A percentile compares a stretch with the other conserved stretches of the same genome.
Conservation (phyloP, 129 eudicot species). For the Saposhnikovia divaricata region DNA sequence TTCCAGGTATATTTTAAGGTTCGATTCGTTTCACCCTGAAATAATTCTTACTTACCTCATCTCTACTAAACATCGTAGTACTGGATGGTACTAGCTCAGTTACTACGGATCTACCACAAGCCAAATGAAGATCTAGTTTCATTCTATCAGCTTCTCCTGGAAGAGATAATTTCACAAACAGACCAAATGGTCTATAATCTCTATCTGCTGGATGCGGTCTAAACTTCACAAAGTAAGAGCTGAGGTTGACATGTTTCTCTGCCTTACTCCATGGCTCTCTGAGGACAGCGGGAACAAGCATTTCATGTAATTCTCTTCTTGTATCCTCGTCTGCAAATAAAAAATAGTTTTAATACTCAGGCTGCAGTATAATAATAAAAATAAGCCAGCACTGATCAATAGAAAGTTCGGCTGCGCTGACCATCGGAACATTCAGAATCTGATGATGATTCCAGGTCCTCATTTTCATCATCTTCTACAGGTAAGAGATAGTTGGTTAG, state of each 20-base stretch:
- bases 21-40: background rate
- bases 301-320: constrained; percentile 74
- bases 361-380: background rate
- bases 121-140: constrained; percentile 71
- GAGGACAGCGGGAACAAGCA: constrained; percentile 77
- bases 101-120: constrained; percentile 68
- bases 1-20: too few relatives aligned
- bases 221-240: constrained; percentile 55
- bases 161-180: constrained; percentile 54
- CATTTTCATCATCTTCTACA: constrained; percentile 35
- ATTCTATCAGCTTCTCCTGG: constrained; percentile 75
- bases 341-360: background rate
- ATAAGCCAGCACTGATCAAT: background rate
- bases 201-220: constrained; percentile 80
- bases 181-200: constrained; percentile 58
- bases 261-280: constrained; percentile 51
- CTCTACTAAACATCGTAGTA: constrained; percentile 26
- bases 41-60: constrained; percentile 42
- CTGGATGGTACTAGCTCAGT: constrained; percentile 61
- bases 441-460: constrained; percentile 33
- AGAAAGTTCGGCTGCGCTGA: constrained; percentile 17
- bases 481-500: constrained; percentile 84
- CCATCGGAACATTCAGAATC: constrained; percentile 70
- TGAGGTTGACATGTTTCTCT: constrained; percentile 33
- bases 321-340: constrained; percentile 54